A percentile compares a stretch with the other conserved stretches of the same genome.
These are phyloP conservation scores for Curvularia spicifera DNA, from an alignment of 2,329 filamentous ascomycete genomes.

Conservation along the genomic window DNA sequence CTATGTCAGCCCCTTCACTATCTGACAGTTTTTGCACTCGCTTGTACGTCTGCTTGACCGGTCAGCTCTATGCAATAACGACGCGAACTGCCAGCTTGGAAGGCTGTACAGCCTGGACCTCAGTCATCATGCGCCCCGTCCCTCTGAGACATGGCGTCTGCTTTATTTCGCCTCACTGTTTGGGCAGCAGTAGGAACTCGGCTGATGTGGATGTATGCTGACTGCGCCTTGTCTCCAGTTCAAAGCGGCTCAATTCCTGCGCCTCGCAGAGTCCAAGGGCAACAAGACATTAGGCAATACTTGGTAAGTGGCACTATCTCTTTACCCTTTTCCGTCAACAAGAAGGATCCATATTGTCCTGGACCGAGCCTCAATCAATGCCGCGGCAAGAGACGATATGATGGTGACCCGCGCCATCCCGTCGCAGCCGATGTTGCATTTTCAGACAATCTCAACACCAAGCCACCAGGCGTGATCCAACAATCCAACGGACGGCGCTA, in stretches of 20 bases:
- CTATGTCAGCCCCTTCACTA: conserved; percentile 8
- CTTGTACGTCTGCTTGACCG: conserved; percentile 31
- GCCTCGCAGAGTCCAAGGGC: conserved; percentile 85
- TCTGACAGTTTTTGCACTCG: conserved; percentile 14
- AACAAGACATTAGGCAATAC: conserved; percentile 92
- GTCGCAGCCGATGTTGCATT: conserved; percentile 21
- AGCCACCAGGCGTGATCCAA: conserved; percentile 31
- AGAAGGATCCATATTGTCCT: conserved; percentile 29
- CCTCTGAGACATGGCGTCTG: conserved; percentile 33
- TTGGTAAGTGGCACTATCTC: conserved; percentile 67
- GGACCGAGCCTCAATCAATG: conserved; percentile 24
- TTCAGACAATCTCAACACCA: conserved; percentile 35
- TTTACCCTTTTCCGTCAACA: conserved; percentile 19
- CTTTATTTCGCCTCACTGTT: conserved; percentile 47
- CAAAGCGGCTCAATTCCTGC: conserved; percentile 86
- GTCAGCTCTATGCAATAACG: conserved; percentile 29
- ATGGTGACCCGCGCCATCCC: conserved; percentile 23
- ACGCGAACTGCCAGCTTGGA: conserved; percentile 37
- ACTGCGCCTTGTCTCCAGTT: conserved; percentile 63
- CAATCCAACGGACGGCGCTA: conserved; percentile 30
- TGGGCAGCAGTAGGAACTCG: conserved; percentile 48
- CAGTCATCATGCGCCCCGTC: conserved; percentile 35
- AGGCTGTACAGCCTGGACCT: conserved; percentile 19
- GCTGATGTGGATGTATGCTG: conserved; percentile 34
- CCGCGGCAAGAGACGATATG: conserved; percentile 13